Evolutionary conservation across 2,329 filamentous ascomycete species (phyloP).

Genomic region (Diplodia mutila): DNA sequence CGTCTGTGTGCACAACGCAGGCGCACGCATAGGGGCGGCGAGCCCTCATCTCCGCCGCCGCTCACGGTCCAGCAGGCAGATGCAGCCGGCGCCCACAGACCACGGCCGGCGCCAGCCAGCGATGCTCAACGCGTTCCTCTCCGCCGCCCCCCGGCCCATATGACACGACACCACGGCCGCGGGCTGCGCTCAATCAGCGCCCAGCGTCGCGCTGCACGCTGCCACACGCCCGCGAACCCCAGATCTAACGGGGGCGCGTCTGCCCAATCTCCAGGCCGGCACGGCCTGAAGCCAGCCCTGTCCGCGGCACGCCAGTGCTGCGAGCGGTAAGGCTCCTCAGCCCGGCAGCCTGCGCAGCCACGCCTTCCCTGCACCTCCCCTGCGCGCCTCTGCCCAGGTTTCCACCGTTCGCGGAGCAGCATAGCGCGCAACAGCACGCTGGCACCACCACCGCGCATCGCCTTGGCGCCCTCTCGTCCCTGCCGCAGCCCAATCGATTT

Average conservation of each 20-base stretch:
- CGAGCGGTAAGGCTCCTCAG: slow-evolving; percentile 17
- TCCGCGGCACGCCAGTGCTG: slow-evolving; percentile 19
- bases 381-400: slow-evolving; percentile 17
- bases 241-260: slow-evolving; percentile 20
- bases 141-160: slow-evolving; percentile 19
- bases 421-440: slow-evolving; percentile 18
- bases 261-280: slow-evolving; percentile 16
- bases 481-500: slow-evolving; percentile 18
- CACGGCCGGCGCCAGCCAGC: neutral
- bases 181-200: slow-evolving; percentile 17
- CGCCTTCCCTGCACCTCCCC: slow-evolving; percentile 21
- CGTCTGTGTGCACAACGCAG: slow-evolving; percentile 16
- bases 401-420: slow-evolving; percentile 21
- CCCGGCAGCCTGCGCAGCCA: slow-evolving; percentile 17
- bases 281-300: slow-evolving; percentile 14
- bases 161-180: slow-evolving; percentile 17
- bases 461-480: slow-evolving; percentile 13
- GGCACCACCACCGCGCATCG: slow-evolving; percentile 2
- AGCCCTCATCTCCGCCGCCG: slow-evolving; percentile 13
- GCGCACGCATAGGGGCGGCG: slow-evolving; percentile 17
- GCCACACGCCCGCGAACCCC: slow-evolving; percentile 18
- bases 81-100: neutral
- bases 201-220: slow-evolving; percentile 13
- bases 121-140: slow-evolving; percentile 20
- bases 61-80: slow-evolving; percentile 16